Base-by-base conservation (phyloP, 2,329 filamentous ascomycete species). In the Stachybotrys elegans region DNA sequence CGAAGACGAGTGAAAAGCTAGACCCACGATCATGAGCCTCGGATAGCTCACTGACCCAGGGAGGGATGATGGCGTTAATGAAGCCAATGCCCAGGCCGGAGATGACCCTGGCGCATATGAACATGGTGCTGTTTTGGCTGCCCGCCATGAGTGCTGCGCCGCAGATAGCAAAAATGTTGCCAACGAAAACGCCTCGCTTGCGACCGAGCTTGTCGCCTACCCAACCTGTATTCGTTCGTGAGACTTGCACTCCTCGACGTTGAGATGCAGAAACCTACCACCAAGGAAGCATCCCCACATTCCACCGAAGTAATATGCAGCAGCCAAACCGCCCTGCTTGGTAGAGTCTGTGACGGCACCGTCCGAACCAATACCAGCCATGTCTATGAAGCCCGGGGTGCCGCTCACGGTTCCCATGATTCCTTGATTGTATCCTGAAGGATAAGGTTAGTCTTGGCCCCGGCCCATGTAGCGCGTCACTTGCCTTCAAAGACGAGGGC, bases 171-270 rank as follows among this genome's bases (percentile, higher is more conserved):
- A 76, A 72, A 27, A 70, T 43, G 1, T 72, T 61, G 2, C 72
- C 72, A 22, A 71, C 57, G 42, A 75, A 65, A 34, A 76, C 57
- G 39, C 71, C 71, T 44, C 47, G 45, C 23, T 51, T 75, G 22
- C 75, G 71, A n/a, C 75, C 76, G 29, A 75, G 66, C 17, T 64
- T 66, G 51, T 79, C 75, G n/a, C 70, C 76, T 17, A 71, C 56
- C 67, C 69, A 71, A 27, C 64, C 57, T 58, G 20, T 21, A 6
- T 9, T 4, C 5, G n/a, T 22, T 40, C 16, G 34, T 27, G 16
- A 17, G 22, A 44, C 29, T 17, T 22, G 17, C 5, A 11, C 11
- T 22, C 20, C 22, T 44, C 5, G 13, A 12, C 2, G 12, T n/a
- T 12, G 19, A 12, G 8, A 9, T 13, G 29, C 7, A n/a, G n/a